Evolutionary conservation across 75 land plant genomes (phyloP).

Genomic region (Sequoiadendron giganteum): DNA sequence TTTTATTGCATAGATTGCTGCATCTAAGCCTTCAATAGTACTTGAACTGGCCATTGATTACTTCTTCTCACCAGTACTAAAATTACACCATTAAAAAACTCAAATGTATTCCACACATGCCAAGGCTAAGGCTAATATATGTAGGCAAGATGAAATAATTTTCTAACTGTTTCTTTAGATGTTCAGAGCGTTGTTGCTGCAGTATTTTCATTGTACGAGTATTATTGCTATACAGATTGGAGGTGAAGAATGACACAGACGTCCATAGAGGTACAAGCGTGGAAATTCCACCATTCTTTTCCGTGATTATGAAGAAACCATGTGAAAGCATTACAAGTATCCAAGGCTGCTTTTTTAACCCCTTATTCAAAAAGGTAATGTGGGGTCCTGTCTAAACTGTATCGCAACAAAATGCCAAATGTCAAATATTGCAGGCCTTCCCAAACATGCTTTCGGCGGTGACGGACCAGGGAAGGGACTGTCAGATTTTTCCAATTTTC

Average conservation of each 20-base stretch:
- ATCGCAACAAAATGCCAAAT: neutral
- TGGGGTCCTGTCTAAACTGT: neutral
- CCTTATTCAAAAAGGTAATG: neutral
- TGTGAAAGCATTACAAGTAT: neutral
- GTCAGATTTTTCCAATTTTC: neutral
- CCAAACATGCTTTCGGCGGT: neutral
- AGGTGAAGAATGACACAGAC: neutral
- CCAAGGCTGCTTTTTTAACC: neutral
- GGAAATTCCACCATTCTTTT: neutral
- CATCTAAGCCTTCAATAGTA: neutral
- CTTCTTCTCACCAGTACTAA: neutral
- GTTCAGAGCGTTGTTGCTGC: neutral
- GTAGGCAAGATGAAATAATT: neutral
- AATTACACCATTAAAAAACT: neutral
- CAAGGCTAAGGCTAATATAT: neutral
- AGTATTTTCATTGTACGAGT: neutral
- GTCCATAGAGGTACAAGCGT: neutral
- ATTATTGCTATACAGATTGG: neutral
- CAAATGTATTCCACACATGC: neutral
- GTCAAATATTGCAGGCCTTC: neutral
- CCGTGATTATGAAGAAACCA: neutral
- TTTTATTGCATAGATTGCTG: conserved; percentile 10
- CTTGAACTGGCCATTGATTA: conserved; percentile 3
- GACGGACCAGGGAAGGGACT: neutral
- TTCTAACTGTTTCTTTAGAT: neutral